phyloP scores from a whole-genome alignment of 202 grass and related monocot genomes.

The Alloteropsis angusta region DNA sequence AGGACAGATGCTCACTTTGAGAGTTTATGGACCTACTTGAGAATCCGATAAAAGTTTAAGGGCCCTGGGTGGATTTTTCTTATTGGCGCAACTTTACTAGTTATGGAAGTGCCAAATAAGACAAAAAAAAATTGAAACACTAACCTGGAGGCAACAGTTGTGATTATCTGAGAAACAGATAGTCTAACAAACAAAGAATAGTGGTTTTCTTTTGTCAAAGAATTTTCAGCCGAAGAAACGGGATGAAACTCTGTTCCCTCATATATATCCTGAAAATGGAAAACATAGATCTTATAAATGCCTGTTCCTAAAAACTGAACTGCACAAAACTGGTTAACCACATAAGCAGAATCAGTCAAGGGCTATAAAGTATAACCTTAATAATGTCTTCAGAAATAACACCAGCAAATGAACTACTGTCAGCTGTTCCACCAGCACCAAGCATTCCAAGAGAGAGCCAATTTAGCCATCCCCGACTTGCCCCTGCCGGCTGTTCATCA shows the following conservation, averaged over 20 bases:
- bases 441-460: conserved; percentile 98
- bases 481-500: conserved; percentile 48
- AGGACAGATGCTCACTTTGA: not conserved
- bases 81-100: conserved; percentile 7
- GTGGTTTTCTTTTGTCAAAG: conserved; percentile 49
- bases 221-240: conserved; percentile 53
- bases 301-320: conserved; percentile 13
- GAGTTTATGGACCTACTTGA: not conserved
- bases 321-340: conserved; percentile 8
- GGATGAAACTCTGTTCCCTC: conserved; percentile 93
- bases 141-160: conserved; percentile 54
- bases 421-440: conserved; percentile 90
- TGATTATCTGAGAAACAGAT: conserved; percentile 48
- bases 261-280: conserved; percentile 72
- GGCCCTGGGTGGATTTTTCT: not conserved
- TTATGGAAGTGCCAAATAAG: not conserved
- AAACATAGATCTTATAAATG: conserved; percentile 25
- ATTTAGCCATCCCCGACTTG: conserved; percentile 76
- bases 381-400: conserved; percentile 98
- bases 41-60: not conserved
- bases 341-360: conserved; percentile 7
- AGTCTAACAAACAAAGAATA: conserved; percentile 59
- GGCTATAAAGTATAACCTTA: conserved; percentile 47
- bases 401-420: conserved; percentile 81
- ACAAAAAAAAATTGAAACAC: conserved; percentile 9